Conservation (phyloP, 2,329 filamentous ascomycete species). For the Aspergillaceae sp. region DNA sequence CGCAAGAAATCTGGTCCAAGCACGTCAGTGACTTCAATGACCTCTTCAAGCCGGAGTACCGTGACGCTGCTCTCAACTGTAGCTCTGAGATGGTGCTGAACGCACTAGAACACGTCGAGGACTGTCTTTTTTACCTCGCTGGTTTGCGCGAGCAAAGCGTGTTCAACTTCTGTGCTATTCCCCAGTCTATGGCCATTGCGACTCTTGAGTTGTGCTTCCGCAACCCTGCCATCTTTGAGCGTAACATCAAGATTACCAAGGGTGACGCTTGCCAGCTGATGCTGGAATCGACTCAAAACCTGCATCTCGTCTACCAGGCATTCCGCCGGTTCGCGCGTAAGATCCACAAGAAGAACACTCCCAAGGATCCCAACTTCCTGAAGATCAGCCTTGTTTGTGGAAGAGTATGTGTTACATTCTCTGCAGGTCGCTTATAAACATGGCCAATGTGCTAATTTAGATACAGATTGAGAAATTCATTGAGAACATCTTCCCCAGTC, state of each 20-base stretch:
- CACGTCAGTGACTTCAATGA: slow-evolving; percentile 85
- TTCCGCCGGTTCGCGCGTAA: slow-evolving; percentile 69
- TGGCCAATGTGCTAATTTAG: not conserved
- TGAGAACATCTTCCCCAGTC: slow-evolving; percentile 80
- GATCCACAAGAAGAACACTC: slow-evolving; percentile 91
- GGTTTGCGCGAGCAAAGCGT: slow-evolving; percentile 91
- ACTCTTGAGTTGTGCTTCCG: slow-evolving; percentile 87
- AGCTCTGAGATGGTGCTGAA: slow-evolving; percentile 92
- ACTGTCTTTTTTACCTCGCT: slow-evolving; percentile 96
- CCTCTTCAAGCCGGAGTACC: slow-evolving; percentile 73
- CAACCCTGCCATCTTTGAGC: slow-evolving; percentile 76
- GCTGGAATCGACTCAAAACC: slow-evolving; percentile 85
- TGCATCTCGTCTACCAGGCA: slow-evolving; percentile 68
- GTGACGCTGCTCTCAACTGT: slow-evolving; percentile 70
- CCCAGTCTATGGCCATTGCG: slow-evolving; percentile 94
- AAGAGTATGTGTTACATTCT: slow-evolving; percentile 49
- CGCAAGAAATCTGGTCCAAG: slow-evolving; percentile 93
- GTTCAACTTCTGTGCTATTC: slow-evolving; percentile 98
- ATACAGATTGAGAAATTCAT: slow-evolving; percentile 86
- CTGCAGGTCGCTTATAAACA: not conserved
- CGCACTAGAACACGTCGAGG: slow-evolving; percentile 75
- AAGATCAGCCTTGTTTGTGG: slow-evolving; percentile 85
- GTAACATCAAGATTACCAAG: slow-evolving; percentile 93
- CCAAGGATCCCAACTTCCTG: slow-evolving; percentile 82
- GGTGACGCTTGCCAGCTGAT: slow-evolving; percentile 87